phyloP scores from a whole-genome alignment of 179 eudicot species.

The Beta corolliflora region DNA sequence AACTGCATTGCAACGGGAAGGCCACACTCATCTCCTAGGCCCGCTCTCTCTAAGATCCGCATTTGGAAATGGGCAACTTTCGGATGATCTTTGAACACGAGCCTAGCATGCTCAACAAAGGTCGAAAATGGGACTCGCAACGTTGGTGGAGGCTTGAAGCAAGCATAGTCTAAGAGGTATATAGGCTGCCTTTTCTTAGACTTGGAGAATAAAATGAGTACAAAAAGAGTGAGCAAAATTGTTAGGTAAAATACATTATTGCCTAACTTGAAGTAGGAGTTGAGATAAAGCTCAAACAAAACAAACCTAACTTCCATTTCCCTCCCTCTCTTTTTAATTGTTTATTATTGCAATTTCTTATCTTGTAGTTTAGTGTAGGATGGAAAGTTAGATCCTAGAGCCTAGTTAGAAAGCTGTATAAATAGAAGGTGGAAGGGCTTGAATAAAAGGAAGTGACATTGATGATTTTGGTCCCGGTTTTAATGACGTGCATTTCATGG shows the following conservation, averaged over 20 bases:
- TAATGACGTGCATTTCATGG: too few species aligned
- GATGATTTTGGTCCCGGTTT: neutral
- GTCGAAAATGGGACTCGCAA: neutral
- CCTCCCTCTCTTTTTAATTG: too few species aligned
- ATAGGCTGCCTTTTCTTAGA: conserved; percentile 41
- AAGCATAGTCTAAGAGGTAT: conserved; percentile 55
- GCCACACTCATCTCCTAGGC: conserved; percentile 5
- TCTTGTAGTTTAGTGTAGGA: too few species aligned
- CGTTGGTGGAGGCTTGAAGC: conserved; percentile 28
- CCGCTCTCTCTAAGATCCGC: conserved; percentile 5
- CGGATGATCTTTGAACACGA: neutral
- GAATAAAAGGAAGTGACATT: neutral
- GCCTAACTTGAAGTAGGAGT: neutral
- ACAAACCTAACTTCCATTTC: neutral
- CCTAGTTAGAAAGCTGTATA: too few species aligned
- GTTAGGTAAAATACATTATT: conserved; percentile 28
- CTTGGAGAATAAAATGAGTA: conserved; percentile 40
- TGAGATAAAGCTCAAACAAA: neutral
- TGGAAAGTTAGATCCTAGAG: too few species aligned
- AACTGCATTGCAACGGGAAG: neutral
- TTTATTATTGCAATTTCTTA: too few species aligned
- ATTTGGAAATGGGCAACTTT: neutral
- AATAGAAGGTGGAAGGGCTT: too few species aligned
- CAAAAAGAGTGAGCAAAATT: conserved; percentile 33
- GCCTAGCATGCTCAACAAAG: neutral